Percentiles rank a stretch among this genome's conserved stretches.
Evolutionary conservation across 768 basidiomycete species (phyloP).

Genomic region (Mycena olivaceomarginata): DNA sequence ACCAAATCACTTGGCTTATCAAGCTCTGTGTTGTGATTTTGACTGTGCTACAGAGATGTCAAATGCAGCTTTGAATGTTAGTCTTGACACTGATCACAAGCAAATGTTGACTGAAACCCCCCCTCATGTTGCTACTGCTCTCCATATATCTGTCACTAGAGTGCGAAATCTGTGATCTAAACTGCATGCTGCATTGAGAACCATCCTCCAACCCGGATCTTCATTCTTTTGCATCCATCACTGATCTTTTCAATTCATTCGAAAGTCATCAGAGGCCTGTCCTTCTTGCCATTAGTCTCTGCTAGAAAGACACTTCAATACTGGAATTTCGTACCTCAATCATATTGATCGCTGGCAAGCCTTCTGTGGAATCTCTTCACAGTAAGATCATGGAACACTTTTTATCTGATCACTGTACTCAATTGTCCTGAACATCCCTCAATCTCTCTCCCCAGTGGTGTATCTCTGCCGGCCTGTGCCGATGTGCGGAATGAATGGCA

Average conservation of each 20-base stretch:
- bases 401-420: neutral
- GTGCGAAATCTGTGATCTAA: neutral
- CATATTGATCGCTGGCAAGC: neutral
- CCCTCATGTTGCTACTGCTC: neutral
- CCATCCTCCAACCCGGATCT: neutral
- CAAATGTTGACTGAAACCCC: constrained; percentile 1
- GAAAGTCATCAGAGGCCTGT: neutral
- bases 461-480: neutral
- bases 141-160: constrained; percentile 12
- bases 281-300: constrained; percentile 2
- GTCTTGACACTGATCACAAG: neutral
- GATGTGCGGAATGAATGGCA: neutral
- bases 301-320: neutral
- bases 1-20: no score
- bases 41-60: no score
- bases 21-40: no score
- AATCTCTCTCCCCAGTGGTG: constrained; percentile 5
- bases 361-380: neutral
- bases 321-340: no score
- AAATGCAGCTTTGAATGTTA: neutral
- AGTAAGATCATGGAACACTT: neutral
- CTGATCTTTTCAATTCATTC: neutral
- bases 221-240: neutral
- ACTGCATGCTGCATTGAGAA: neutral
- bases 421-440: neutral